Conservation (phyloP, 305 asterid genomes). For the Fraxinus dipetala region DNA sequence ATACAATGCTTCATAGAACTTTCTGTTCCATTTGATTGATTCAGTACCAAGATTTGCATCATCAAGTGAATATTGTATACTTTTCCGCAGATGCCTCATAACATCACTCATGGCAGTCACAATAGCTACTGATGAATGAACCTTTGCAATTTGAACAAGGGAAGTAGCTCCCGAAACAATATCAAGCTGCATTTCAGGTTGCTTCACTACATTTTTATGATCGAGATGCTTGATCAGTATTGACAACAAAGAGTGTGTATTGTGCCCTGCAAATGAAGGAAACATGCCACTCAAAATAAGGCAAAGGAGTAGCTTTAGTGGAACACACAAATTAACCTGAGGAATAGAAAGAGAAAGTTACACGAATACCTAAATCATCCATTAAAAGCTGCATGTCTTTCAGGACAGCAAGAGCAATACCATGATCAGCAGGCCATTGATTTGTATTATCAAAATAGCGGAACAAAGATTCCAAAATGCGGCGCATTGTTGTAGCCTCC, state of each 20-base stretch:
- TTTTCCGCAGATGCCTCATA: constrained; percentile 85
- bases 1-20: constrained; percentile 74
- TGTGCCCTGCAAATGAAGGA: constrained; percentile 55
- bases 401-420: constrained; percentile 84
- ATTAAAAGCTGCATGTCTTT: constrained; percentile 83
- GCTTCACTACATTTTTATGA: constrained; percentile 81
- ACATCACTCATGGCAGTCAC: constrained; percentile 81
- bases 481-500: constrained; percentile 97
- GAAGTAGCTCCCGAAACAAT: constrained; percentile 69
- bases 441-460: constrained; percentile 78
- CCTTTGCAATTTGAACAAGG: constrained; percentile 70
- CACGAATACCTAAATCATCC: constrained; percentile 74
- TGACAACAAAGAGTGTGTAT: constrained; percentile 74
- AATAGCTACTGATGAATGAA: constrained; percentile 69
- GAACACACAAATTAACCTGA: background rate
- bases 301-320: background rate
- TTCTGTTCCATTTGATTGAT: constrained; percentile 62
- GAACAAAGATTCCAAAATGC: constrained; percentile 87
- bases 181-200: constrained; percentile 93
- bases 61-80: constrained; percentile 77
- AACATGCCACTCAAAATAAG: constrained; percentile 18
- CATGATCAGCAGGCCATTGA: constrained; percentile 64
- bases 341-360: background rate
- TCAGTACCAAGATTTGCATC: constrained; percentile 75
- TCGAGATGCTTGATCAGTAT: constrained; percentile 91